phyloP scores from a whole-genome alignment of 2,329 filamentous ascomycete genomes.

The Colletotrichum brevisporum region DNA sequence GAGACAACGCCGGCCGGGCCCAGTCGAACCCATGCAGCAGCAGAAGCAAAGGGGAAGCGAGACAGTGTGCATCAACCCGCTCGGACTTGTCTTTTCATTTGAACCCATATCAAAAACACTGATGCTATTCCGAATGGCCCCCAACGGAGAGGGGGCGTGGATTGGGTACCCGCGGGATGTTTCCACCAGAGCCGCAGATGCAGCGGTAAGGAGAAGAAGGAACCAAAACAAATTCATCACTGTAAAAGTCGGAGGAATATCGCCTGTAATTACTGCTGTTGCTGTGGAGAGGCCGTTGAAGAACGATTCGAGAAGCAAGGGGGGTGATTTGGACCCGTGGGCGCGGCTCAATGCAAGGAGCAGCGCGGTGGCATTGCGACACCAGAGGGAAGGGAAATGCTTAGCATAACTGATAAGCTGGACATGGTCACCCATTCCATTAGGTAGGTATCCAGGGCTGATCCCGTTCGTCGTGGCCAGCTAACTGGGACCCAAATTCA shows the following conservation, averaged over 20 bases:
- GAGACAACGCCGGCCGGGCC: slow-evolving; percentile 5
- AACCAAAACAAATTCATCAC: not conserved
- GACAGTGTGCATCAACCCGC: slow-evolving; percentile 33
- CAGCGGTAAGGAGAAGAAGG: not conserved
- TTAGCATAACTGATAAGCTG: slow-evolving; percentile 35
- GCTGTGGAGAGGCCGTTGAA: slow-evolving; percentile 32
- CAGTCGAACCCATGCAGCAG: not conserved
- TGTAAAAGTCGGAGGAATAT: not conserved
- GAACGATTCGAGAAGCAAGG: slow-evolving; percentile 22
- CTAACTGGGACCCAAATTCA: slow-evolving; percentile 32
- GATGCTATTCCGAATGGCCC: slow-evolving; percentile 28
- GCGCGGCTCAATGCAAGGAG: not conserved
- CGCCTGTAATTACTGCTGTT: slow-evolving; percentile 32
- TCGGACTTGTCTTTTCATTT: slow-evolving; percentile 12
- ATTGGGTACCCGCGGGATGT: not conserved
- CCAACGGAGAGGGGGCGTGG: not conserved
- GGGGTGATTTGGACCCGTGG: not conserved
- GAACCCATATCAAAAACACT: not conserved
- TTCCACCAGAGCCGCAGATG: slow-evolving; percentile 31
- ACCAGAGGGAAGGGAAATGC: not conserved
- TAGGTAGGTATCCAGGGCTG: slow-evolving; percentile 29
- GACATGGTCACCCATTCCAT: slow-evolving; percentile 31
- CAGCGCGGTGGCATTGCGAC: not conserved
- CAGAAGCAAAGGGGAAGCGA: slow-evolving; percentile 20
- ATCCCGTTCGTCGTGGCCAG: slow-evolving; percentile 23